phyloP scores from a whole-genome alignment of 2,329 filamentous ascomycete genomes.

The Cladophialophora bantiana region DNA sequence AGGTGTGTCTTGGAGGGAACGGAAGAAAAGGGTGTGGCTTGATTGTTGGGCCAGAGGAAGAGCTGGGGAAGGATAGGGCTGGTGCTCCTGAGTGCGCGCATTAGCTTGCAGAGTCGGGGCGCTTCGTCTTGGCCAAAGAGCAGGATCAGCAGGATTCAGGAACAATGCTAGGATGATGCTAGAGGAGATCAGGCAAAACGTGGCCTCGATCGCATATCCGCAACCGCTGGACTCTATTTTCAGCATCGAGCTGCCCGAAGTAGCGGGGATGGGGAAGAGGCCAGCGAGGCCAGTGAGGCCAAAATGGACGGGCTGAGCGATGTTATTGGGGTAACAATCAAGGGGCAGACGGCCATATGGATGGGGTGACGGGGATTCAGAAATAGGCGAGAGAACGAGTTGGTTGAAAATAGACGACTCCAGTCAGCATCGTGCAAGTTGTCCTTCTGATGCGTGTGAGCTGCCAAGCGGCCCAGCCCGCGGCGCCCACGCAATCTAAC shows the following conservation, averaged over 20 bases:
- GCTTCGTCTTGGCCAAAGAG: conserved; percentile 16
- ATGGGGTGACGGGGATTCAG: conserved; percentile 1
- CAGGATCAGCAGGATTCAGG: conserved; percentile 16
- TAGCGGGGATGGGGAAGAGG: conserved; percentile 22
- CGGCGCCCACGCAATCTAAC: neutral
- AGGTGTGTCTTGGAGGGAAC: neutral
- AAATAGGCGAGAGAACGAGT: conserved; percentile 3
- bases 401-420: conserved; percentile 9
- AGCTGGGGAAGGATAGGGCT: conserved; percentile 18
- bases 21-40: conserved; percentile 12
- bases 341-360: neutral
- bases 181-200: conserved; percentile 19
- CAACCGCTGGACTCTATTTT: conserved; percentile 29
- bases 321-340: conserved; percentile 20
- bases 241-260: conserved; percentile 22
- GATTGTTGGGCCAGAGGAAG: conserved; percentile 12
- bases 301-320: conserved; percentile 14
- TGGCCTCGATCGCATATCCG: conserved; percentile 22
- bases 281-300: conserved; percentile 6
- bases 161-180: conserved; percentile 8
- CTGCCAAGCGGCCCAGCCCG: neutral
- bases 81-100: conserved; percentile 3
- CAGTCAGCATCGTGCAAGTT: neutral
- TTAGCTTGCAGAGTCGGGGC: conserved; percentile 11
- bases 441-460: neutral